phyloP scores from a whole-genome alignment of 441 rosid genomes.

The Populus hybrid region DNA sequence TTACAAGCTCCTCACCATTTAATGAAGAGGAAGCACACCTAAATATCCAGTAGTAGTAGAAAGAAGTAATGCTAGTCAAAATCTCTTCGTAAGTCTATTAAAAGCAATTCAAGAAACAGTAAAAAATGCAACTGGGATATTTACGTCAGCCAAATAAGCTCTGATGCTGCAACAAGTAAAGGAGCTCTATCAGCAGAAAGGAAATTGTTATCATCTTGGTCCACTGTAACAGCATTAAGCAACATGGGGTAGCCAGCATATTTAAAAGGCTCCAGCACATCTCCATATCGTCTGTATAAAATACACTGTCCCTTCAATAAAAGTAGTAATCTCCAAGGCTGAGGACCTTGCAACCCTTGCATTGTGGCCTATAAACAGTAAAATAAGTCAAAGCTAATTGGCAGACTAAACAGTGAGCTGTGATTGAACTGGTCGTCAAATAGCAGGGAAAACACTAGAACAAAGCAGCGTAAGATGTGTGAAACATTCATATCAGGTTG shows the following conservation, averaged over 20 bases:
- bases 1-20: constrained; percentile 98
- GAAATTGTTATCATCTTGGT: constrained; percentile 91
- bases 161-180: constrained; percentile 98
- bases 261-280: constrained; percentile 91
- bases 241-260: constrained; percentile 99
- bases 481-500: background rate
- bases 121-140: constrained; percentile 20
- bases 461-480: background rate
- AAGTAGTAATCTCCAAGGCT: constrained; percentile 98
- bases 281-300: constrained; percentile 84
- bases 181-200: constrained; percentile 90
- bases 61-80: constrained; percentile 9
- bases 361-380: constrained; percentile 78
- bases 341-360: constrained; percentile 99
- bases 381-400: background rate
- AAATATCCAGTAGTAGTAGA: constrained; percentile 18
- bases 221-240: constrained; percentile 93
- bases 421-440: background rate
- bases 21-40: constrained; percentile 96
- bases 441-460: background rate
- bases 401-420: background rate
- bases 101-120: constrained; percentile 4
- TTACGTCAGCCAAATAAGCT: constrained; percentile 97
- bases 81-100: constrained; percentile 2
- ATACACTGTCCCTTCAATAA: constrained; percentile 97